Base-by-base conservation (phyloP, 441 rosid species). In the Gossypium davidsonii region DNA sequence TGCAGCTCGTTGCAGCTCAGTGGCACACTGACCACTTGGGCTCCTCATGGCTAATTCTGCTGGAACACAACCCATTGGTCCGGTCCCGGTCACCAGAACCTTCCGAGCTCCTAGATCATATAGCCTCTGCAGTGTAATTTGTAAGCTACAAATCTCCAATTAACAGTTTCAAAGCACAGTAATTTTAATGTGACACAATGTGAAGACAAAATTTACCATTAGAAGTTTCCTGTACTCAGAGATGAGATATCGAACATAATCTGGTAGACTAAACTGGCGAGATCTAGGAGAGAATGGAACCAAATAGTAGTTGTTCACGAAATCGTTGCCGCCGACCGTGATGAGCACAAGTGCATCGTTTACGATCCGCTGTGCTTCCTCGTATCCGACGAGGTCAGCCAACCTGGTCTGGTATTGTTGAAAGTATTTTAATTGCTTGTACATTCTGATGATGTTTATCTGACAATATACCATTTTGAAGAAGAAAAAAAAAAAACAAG, bases 291-390 rank as follows among this genome's bases (percentile, higher is more conserved):
- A 89, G 76, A 42, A 70, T 2, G 93, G 93, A 6, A 89, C 79
- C 80, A 83, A 74, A 77, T 60, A 89, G 67, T 89, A 89, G 78
- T 89, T 89, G 82, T 89, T 89, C 39, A 89, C 91, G 11, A 89
- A 89, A 76, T 89, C 93, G 55, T 89, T 89, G 15, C 93, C 93
- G 2, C 93, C 93, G 2, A 82, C 84, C 6, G 87, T 81, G 70
- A 89, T 83, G 56, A 89, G 93, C 60, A 83, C 76, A 2, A 89
- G 85, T 20, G 88, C 87, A 15, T 76, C 37, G 4, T 75, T 85
- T 28, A 89, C 90, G 9, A 84, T 83, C 57, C 67, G 70, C 73
- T 68, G 56, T 15, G 91, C 75, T 61, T 75, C 68, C 4, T 20
- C 76, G 18, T 74, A 1, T 77, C 93, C 93, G 2, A 85, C 74